phyloP scores from a whole-genome alignment of 306 rosid genomes.

The Acmispon strigosus region DNA sequence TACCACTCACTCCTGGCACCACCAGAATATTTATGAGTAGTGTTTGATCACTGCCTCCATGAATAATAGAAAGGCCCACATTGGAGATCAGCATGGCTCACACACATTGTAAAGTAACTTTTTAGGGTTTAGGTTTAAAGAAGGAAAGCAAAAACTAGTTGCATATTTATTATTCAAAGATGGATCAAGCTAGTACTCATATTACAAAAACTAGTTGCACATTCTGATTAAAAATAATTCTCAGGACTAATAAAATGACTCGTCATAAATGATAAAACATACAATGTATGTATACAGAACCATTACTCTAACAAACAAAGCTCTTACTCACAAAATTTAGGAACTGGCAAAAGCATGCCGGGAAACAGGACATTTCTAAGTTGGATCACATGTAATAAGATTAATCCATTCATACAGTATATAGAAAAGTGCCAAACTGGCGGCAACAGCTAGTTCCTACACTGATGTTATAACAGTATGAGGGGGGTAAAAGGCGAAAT shows the following conservation, averaged over 20 bases:
- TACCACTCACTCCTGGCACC: background rate
- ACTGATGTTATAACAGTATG: background rate
- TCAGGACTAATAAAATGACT: background rate
- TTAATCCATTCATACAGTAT: slow-evolving; percentile 23
- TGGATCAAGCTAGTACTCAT: background rate
- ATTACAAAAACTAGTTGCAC: too few relatives aligned
- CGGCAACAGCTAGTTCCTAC: slow-evolving; percentile 14
- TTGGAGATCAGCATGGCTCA: background rate
- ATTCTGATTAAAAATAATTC: background rate
- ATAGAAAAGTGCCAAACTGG: background rate
- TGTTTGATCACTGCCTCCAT: background rate
- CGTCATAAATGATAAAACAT: background rate
- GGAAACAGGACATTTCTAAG: slow-evolving; percentile 41
- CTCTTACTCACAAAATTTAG: background rate
- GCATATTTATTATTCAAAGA: background rate
- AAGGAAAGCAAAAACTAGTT: background rate
- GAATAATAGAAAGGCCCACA: background rate
- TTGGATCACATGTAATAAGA: slow-evolving; percentile 32
- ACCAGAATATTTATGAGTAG: background rate
- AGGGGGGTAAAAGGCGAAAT: background rate
- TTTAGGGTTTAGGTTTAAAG: background rate
- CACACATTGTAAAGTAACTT: background rate
- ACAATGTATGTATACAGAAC: background rate
- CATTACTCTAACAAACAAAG: background rate
- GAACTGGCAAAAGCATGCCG: slow-evolving; percentile 36